Base-by-base conservation (phyloP, 2,329 filamentous ascomycete genomes). In the Emericellopsis atlantica region DNA sequence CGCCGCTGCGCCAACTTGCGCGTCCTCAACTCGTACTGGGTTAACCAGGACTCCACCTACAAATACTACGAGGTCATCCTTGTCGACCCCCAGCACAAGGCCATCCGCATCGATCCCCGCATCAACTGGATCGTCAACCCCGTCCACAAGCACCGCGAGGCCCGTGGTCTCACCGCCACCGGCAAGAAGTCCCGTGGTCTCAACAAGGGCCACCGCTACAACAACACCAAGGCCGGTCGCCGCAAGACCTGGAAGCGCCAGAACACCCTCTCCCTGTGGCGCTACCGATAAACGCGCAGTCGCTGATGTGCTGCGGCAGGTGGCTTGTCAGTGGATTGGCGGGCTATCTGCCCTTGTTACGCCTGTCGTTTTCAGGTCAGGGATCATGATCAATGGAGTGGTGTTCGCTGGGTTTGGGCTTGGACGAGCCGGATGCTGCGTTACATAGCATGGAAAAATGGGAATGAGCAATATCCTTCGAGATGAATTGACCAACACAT, bases 111-210 rank as follows among this genome's bases (percentile, higher is more conserved):
- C 65, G 92, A 98, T 70, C 76, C 92, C 62, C 89, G 92, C 72
- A 96, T 98, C 85, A 98, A 95, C 86, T 98, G 92, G 92, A 98
- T 98, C 79, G 87, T 90, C 74, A 93, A 93, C 75, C 84, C 92
- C 57, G 93, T 98, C 61, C 92, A 98, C 87, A 98, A 98, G 89
- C 92, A 96, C 82, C 92, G 92, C 75, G 92, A 98, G 79, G 72
- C 79, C 60, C 89, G 92, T 69, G 93, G 92, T 62, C 87, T 98
- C 58, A 98, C 92, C 57, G 82, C 90, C 61, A 96, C 90, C 54
- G 92, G 92, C 81, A 98, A 98, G 89, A 93, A 93, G 77, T 95
- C 87, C 62, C 88, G 92, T 70, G 92, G 93, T 74, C 84, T 98
- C 74, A 92, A 92, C 83, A 95, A 95, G 81, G 92, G 92, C 59